Evolutionary conservation across 225 moss, liverwort and hornwort species (phyloP).

Genomic region (Physcomitrium patens): DNA sequence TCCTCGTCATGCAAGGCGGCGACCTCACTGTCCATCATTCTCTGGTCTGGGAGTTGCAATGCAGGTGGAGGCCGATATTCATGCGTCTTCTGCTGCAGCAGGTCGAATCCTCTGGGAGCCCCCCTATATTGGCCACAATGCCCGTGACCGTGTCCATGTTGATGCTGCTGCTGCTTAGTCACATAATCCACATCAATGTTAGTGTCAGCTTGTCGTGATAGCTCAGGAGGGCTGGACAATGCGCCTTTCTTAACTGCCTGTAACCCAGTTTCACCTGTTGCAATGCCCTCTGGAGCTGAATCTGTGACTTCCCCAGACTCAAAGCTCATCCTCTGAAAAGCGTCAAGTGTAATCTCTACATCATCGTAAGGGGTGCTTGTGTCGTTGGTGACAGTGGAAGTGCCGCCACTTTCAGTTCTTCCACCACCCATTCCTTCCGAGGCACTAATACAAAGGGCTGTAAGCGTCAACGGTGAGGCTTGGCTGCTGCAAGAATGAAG

Average conservation of each 20-base stretch:
- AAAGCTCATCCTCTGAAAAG: slow-evolving; percentile 50
- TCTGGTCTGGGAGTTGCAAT: slow-evolving; percentile 74
- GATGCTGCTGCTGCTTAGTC: slow-evolving; percentile 25
- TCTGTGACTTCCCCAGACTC: slow-evolving; percentile 53
- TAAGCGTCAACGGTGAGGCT: slow-evolving; percentile 18
- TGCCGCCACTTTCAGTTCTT: slow-evolving; percentile 28
- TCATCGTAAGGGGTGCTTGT: slow-evolving; percentile 28
- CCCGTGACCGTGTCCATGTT: background rate
- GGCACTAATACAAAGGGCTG: slow-evolving; percentile 17
- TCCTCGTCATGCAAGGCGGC: slow-evolving; percentile 36
- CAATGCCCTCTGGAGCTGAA: slow-evolving; percentile 79
- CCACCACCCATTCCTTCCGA: slow-evolving; percentile 30
- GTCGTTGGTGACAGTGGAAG: slow-evolving; percentile 13
- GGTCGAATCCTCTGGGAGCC: slow-evolving; percentile 28
- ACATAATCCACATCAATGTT: slow-evolving; percentile 13
- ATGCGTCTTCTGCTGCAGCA: slow-evolving; percentile 22
- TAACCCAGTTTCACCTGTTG: slow-evolving; percentile 31
- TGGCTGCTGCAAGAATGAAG: slow-evolving; percentile 32
- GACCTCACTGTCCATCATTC: slow-evolving; percentile 56
- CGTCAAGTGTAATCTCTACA: slow-evolving; percentile 28
- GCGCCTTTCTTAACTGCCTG: slow-evolving; percentile 25
- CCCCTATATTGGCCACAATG: slow-evolving; percentile 22
- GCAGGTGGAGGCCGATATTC: slow-evolving; percentile 64
- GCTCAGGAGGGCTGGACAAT: slow-evolving; percentile 39
- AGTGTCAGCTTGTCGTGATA: slow-evolving; percentile 20